Conservation (phyloP, 371 early-diverging fungal genomes). For the Funneliformis caledonium region DNA sequence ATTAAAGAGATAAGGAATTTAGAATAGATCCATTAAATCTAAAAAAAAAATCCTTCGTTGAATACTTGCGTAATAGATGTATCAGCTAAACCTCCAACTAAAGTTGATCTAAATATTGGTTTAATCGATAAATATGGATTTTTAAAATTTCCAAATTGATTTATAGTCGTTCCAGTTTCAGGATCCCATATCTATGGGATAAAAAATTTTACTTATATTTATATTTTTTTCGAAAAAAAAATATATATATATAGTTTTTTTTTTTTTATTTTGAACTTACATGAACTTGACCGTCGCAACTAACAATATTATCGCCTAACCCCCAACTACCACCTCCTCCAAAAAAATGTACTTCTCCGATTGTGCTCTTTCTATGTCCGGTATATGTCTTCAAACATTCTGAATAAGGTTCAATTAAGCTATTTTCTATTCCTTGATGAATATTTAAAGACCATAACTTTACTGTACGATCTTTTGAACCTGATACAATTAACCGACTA, state of each 20-base stretch:
- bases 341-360: constrained; percentile 63
- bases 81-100: constrained; percentile 57
- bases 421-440: constrained; percentile 64
- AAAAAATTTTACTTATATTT: neutral
- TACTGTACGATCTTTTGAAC: constrained; percentile 68
- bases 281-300: constrained; percentile 71
- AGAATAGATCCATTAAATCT: neutral
- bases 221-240: neutral
- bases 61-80: constrained; percentile 41
- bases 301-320: constrained; percentile 60
- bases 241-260: neutral
- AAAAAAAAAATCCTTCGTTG: neutral
- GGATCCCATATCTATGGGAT: constrained; percentile 61
- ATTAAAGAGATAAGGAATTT: neutral
- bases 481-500: constrained; percentile 62
- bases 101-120: constrained; percentile 60
- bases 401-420: constrained; percentile 59
- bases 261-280: constrained; percentile 47
- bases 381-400: constrained; percentile 65
- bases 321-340: constrained; percentile 55
- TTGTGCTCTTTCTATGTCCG: constrained; percentile 59
- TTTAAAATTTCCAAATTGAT: constrained; percentile 59
- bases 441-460: constrained; percentile 74
- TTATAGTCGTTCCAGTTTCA: constrained; percentile 58
- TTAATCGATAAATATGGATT: constrained; percentile 57